Base-by-base conservation (phyloP, 441 rosid species). In the Omphalea diandra region DNA sequence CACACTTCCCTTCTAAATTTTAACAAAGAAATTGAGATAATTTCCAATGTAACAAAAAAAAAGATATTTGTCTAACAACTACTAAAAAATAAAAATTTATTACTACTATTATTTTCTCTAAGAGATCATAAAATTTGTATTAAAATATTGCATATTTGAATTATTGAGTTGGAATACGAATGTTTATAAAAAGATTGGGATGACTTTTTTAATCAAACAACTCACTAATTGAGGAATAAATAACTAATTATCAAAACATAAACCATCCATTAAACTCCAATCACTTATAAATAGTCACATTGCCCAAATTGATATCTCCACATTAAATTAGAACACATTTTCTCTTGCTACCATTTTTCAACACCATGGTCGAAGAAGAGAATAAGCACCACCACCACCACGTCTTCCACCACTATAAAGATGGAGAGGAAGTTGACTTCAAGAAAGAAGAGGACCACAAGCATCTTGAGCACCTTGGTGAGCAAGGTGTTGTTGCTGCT, bases 361-460 rank as follows among this genome's bases (percentile, higher is more conserved):
- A 18, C 53, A 49, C 35, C 32, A 54, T 54, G 58, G 58, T n/a
- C 0, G 57, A 52, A 24, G 57, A 3, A 12, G 59, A 29, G 17
- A 27, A 54, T 29, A 54, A 54, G 33, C 35, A 54, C 3, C 35
- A 54, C n/a, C 58, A n/a, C n/a, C n/a, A 75, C 75, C 72, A 55
- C 78, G 76, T 75, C 75, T 75, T 75, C 87, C 84, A 80, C 81
- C 79, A 78, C 75, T 17, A 81, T 60, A 77, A 79, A 18, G 58
- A 26, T 9, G 33, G 33, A 11, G 18, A 53, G 22, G 33, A 81
- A 40, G 69, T 47, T 27, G 90, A 82, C 56, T 81, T 80, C 68
- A 46, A 55, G 70, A 77, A 79, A 76, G 88, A 86, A 75, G 90
- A 86, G 82, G 84, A 86, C 71, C 90, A 84, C 79, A 82, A 82